Percentiles rank a stretch among this genome's conserved stretches.
Conservation (phyloP, 225 moss, liverwort and hornwort genomes). For the Thuidium tamariscinum region DNA sequence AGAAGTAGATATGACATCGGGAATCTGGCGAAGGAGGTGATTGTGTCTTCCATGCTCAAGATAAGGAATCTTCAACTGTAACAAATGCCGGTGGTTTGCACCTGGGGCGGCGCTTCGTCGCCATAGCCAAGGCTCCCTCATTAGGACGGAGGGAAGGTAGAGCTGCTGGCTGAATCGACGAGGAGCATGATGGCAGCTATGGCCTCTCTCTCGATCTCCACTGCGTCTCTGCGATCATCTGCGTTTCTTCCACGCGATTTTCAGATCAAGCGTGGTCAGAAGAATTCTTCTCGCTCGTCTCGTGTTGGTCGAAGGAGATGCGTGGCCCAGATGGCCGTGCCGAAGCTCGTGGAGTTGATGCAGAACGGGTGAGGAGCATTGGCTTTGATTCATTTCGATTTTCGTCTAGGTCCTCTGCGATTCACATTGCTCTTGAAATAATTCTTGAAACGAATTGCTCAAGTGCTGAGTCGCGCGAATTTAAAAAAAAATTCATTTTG, state of each 20-base stretch:
- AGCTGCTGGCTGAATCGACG: not conserved
- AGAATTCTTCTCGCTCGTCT: not conserved
- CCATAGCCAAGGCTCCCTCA: not conserved
- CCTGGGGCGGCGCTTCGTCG: not conserved
- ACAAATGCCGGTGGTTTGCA: not conserved
- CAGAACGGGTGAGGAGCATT: constrained; percentile 10
- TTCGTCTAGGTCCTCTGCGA: not conserved
- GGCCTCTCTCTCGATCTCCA: constrained; percentile 7
- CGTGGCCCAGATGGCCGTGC: constrained; percentile 16
- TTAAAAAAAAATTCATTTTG: not conserved
- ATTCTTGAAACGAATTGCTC: not conserved
- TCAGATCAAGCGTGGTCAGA: not conserved
- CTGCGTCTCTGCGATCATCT: constrained; percentile 9
- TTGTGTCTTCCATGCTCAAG: not conserved
- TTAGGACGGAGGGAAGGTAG: not conserved
- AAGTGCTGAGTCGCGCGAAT: not conserved
- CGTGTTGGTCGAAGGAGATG: constrained; percentile 2
- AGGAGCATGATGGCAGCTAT: not conserved
- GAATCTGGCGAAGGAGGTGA: not conserved
- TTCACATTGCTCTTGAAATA: not conserved
- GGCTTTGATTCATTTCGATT: not conserved
- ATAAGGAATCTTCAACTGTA: not conserved
- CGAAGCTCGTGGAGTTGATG: constrained; percentile 24
- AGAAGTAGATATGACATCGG: not conserved
- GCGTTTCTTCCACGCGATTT: not conserved